These are phyloP conservation scores for Fraxinus excelsior DNA, from an alignment of 257 asterid genomes.

Conservation along the genomic window DNA sequence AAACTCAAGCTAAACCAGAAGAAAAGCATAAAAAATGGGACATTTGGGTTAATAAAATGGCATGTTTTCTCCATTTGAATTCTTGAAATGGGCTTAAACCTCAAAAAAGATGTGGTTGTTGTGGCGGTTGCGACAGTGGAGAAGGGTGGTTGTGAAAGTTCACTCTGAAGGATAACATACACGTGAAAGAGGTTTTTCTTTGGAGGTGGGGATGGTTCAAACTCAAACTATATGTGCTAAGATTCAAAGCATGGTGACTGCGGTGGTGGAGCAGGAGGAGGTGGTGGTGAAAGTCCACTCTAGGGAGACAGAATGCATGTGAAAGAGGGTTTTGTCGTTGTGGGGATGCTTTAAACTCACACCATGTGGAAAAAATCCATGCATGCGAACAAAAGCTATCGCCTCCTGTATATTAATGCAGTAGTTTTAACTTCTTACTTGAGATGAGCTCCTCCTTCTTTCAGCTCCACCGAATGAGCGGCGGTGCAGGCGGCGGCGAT, in stretches of 20 bases:
- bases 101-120: neutral
- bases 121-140: slow-evolving; percentile 16
- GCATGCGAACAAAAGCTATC: slow-evolving; percentile 45
- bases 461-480: slow-evolving; percentile 40
- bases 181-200: slow-evolving; percentile 38
- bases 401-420: slow-evolving; percentile 4
- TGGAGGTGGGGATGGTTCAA: slow-evolving; percentile 37
- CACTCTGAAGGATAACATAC: slow-evolving; percentile 49
- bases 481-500: slow-evolving; percentile 22
- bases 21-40: slow-evolving; percentile 28
- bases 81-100: slow-evolving; percentile 14
- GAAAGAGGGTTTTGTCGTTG: slow-evolving; percentile 24
- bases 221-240: slow-evolving; percentile 38
- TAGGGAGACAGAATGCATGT: slow-evolving; percentile 61
- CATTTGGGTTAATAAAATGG: slow-evolving; percentile 7
- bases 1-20: slow-evolving; percentile 28
- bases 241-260: slow-evolving; percentile 1
- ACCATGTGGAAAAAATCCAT: slow-evolving; percentile 39
- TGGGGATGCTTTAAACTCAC: slow-evolving; percentile 45
- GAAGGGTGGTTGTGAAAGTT: slow-evolving; percentile 28
- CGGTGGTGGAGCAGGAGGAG: slow-evolving; percentile 19
- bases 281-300: slow-evolving; percentile 35
- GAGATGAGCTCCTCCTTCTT: slow-evolving; percentile 25
- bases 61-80: slow-evolving; percentile 45
- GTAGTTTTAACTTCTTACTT: slow-evolving; percentile 28